These are phyloP conservation scores for Fusarium sp. DNA, from an alignment of 2,329 filamentous ascomycete genomes.

Conservation along the genomic window DNA sequence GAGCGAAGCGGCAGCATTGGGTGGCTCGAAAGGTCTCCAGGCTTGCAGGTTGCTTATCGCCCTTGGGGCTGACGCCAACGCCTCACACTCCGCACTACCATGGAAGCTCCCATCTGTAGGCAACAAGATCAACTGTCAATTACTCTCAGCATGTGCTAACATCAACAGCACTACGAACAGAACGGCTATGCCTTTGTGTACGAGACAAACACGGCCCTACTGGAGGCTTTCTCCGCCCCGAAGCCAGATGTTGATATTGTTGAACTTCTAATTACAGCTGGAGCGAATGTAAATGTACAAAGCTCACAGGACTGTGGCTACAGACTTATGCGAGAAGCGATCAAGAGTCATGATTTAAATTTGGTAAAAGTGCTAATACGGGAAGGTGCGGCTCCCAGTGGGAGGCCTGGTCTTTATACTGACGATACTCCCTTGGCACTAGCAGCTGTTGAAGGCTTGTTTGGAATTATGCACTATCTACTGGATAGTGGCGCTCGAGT, in stretches of 20 bases:
- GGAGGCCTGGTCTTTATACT: accelerated
- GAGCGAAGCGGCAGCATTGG: accelerated
- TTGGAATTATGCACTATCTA: background rate
- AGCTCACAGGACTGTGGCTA: accelerated
- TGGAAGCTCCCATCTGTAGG: background rate
- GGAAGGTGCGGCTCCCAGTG: accelerated
- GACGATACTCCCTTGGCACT: accelerated
- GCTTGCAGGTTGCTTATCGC: background rate
- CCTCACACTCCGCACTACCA: accelerated
- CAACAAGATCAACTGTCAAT: accelerated
- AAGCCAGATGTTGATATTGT: accelerated
- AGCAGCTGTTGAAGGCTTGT: accelerated
- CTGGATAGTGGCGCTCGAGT: background rate
- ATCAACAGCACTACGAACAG: background rate
- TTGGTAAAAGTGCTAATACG: background rate
- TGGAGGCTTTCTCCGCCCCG: accelerated
- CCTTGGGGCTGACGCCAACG: accelerated
- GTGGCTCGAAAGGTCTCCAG: accelerated
- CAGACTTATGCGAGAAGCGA: background rate
- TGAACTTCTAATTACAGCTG: background rate
- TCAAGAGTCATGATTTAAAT: accelerated
- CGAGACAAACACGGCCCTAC: accelerated
- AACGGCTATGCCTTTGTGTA: accelerated
- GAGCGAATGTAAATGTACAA: accelerated
- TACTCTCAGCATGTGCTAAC: accelerated